Evolutionary conservation across 2,329 filamentous ascomycete species (phyloP).

Genomic region (Hansfordia pulvinata): DNA sequence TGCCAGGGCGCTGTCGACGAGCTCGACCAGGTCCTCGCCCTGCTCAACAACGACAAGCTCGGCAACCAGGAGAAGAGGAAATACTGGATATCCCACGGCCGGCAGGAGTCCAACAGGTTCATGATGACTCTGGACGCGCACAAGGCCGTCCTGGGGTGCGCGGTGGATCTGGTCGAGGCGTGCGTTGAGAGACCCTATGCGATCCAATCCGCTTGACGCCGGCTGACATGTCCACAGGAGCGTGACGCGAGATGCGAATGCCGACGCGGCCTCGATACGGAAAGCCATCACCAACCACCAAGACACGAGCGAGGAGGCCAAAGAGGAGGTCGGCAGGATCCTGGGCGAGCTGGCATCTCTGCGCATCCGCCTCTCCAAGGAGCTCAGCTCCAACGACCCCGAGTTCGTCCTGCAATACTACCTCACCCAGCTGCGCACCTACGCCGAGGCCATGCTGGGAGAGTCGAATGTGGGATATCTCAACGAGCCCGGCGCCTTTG

Average conservation of each 20-base stretch:
- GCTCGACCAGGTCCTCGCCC: conserved; percentile 18
- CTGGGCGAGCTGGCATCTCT: conserved; percentile 1
- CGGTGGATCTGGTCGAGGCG: conserved; percentile 25
- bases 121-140: conserved; percentile 22
- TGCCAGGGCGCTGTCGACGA: conserved; percentile 22
- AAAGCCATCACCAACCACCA: too few relatives aligned
- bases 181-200: conserved; percentile 12
- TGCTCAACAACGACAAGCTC: conserved; percentile 16
- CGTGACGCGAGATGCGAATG: conserved; percentile 11
- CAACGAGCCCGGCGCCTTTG: conserved; percentile 13
- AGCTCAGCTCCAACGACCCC: not conserved
- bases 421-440: conserved; percentile 1
- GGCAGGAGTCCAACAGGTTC: conserved; percentile 17
- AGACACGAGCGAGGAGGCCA: too few relatives aligned
- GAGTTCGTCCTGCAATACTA: conserved; percentile 1
- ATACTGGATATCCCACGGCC: conserved; percentile 20
- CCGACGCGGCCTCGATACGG: too few relatives aligned
- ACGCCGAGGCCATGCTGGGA: conserved; percentile 1
- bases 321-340: too few relatives aligned
- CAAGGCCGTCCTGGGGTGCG: conserved; percentile 22
- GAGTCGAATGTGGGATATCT: conserved; percentile 6
- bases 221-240: conserved; percentile 9
- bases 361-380: conserved; percentile 1
- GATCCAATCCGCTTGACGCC: conserved; percentile 5
- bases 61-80: conserved; percentile 21